A percentile compares a stretch with the other conserved stretches of the same genome.
These are phyloP conservation scores for Ganoderma resinaceum DNA, from an alignment of 1,284 basidiomycete genomes.

Conservation along the genomic window DNA sequence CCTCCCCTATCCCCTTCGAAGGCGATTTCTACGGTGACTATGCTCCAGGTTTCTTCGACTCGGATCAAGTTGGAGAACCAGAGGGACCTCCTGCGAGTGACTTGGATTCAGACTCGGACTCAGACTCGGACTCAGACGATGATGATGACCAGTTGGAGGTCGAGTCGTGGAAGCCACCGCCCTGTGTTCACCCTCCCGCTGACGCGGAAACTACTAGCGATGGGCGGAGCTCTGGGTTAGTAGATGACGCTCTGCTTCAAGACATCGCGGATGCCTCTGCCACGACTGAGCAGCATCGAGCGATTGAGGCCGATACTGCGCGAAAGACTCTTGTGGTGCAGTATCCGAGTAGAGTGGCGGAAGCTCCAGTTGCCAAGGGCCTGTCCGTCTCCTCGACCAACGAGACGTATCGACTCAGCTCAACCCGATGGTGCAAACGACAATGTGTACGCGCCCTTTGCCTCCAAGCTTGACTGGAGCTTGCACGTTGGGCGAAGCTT, in stretches of 20 bases:
- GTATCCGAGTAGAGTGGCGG: not conserved
- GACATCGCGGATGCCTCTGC: not conserved
- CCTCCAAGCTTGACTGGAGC: slow-evolving; percentile 4
- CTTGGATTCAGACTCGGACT: not conserved
- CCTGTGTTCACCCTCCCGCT: not conserved
- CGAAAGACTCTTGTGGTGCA: not conserved
- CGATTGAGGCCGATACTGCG: not conserved
- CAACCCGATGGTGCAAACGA: not conserved
- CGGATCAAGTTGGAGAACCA: too few relatives aligned
- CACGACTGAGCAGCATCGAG: not conserved
- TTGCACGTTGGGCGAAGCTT: slow-evolving; percentile 19
- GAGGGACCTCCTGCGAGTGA: not conserved
- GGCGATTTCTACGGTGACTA: slow-evolving; percentile 15
- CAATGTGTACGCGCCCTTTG: slow-evolving; percentile 16
- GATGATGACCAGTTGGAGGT: not conserved
- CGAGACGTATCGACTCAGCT: not conserved
- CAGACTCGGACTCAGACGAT: too few relatives aligned
- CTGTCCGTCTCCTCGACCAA: not conserved
- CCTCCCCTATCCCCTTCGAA: not conserved
- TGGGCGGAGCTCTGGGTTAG: too few relatives aligned
- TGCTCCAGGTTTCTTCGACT: not conserved
- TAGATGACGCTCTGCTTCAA: not conserved
- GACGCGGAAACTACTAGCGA: not conserved
- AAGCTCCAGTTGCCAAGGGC: not conserved
- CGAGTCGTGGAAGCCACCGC: not conserved